These are phyloP conservation scores for Collybia nuda DNA, from an alignment of 768 basidiomycete genomes.

Conservation along the genomic window DNA sequence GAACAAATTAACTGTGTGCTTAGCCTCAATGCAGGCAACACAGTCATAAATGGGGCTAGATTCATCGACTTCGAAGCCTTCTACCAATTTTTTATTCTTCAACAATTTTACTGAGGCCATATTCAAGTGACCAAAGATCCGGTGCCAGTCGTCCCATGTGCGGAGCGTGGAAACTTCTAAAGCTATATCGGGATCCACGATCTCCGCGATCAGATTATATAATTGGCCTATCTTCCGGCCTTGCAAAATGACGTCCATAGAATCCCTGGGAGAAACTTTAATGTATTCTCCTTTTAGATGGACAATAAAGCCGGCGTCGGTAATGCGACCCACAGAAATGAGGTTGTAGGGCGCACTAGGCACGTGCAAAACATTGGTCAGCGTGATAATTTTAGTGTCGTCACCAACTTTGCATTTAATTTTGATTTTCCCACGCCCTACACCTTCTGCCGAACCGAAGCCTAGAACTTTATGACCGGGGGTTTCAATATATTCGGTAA, in stretches of 20 bases:
- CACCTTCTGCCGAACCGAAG: too few relatives aligned
- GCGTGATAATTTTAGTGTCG: too few relatives aligned
- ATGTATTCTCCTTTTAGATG: neutral
- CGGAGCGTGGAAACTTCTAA: neutral
- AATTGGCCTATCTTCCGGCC: constrained; percentile 11
- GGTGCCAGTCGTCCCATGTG: constrained; percentile 29
- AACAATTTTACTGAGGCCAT: constrained; percentile 17
- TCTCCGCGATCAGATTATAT: constrained; percentile 15
- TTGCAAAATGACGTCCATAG: neutral
- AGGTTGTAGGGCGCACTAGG: too few relatives aligned
- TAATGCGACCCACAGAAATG: constrained; percentile 16
- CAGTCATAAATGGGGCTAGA: constrained; percentile 23
- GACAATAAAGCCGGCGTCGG: constrained; percentile 6
- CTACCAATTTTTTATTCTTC: constrained; percentile 24
- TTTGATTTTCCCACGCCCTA: too few relatives aligned
- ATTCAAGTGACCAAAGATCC: constrained; percentile 21
- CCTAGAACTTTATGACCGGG: neutral
- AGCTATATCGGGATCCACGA: constrained; percentile 1
- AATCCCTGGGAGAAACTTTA: neutral
- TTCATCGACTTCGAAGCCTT: constrained; percentile 26
- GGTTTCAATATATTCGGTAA: too few relatives aligned
- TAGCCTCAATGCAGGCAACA: constrained; percentile 20
- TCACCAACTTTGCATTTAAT: too few relatives aligned
- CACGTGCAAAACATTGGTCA: too few relatives aligned
- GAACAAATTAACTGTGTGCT: constrained; percentile 4